Base-by-base conservation (phyloP, 2,329 filamentous ascomycete species). In the Leptoxyphium fumago region DNA sequence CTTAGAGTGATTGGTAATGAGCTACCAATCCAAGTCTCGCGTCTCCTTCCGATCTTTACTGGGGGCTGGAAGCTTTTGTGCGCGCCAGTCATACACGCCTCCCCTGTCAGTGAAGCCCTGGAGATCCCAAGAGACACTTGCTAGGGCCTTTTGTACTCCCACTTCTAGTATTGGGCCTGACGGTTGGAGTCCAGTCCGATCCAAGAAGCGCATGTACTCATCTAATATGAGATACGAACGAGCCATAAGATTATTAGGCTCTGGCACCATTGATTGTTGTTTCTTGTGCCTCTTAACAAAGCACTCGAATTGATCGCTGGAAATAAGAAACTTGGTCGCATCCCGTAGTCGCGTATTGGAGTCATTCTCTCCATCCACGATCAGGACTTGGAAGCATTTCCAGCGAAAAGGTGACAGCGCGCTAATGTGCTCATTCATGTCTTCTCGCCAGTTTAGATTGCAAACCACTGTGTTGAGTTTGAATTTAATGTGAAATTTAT, bases 401-500 rank as follows among this genome's bases (percentile, higher is more conserved):
- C 72, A 76, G 0, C 73, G 65, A 46, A 72, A 73, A 2, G 72
- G 72, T 3, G 55, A 52, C 10, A 76, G 55, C 34, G 49, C 38
- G 11, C 51, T 44, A 6, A 75, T 62, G 5, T 41, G 41, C 2
- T 43, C 36, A 5, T 42, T 46, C 60, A 61, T 61, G 40, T 61
- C 67, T 53, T 77, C 73, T 2, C 66, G 43, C 55, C 59, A 68
- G 49, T 75, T 75, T 40, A 66, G 55, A 2, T 49, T 57, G 51
- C 65, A 67, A 3, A 76, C 65, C 0, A 76, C 72, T 0, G 73
- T 75, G 57, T 77, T 77, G 41, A 76, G 53, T 60, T 77, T 76
- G 61, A 77, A 75, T 55, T 66, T 71, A 53, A 75, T 67, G 1
- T 64, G 63, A 21, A 64, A 64, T 45, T 67, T 45, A 3, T 53